Base-by-base conservation (phyloP, 192 early-diverging fungal species). In the Pilobolus umbonatus region DNA sequence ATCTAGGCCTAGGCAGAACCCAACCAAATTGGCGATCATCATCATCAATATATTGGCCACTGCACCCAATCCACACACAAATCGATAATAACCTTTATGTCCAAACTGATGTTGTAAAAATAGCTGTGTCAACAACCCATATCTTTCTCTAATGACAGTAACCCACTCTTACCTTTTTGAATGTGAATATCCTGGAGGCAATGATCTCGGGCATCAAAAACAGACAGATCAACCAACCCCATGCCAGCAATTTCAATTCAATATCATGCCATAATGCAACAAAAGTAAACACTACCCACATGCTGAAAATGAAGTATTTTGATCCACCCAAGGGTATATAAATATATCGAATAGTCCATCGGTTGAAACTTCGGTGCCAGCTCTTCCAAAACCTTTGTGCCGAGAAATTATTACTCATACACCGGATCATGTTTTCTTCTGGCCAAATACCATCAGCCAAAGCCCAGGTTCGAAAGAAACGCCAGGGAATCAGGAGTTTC, bases 261-360 rank as follows among this genome's bases (percentile, higher is more conserved):
- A 96, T 86, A 63, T 98, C 95, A 71, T 98, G 95, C 95, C 95
- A 98, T 14, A 96, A 51, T 11, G 94, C 95, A 9, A 98, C 95
- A 79, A 96, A 98, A 0, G 93, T 93, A 69, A 98, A 98, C 2
- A 91, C 79, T 0, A 89, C 77, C 68, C 86, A 90, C 30, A 88
- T 85, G 64, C 93, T 94, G 69, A 88, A 78, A 12, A 75, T 36
- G 43, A 81, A 77, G 46, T 85, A 80, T 7, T 66, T 65, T 7
- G 77, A 68, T 32, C 94, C 95, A 14, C 95, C 95, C 47, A 98
- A 68, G 11, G 95, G 94, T 6, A 96, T 80, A 69, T 96, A 98
- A 38, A 98, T 77, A 50, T 90, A 90, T 39, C 61, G 42, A 44
- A 30, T 77, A 4, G 85, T 74, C 94, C 94, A 98, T 28, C 83